A percentile compares a stretch with the other conserved stretches of the same genome.
These are phyloP conservation scores for Plectosphaerella sp. DNA, from an alignment of 2,329 filamentous ascomycete genomes.

Conservation along the genomic window DNA sequence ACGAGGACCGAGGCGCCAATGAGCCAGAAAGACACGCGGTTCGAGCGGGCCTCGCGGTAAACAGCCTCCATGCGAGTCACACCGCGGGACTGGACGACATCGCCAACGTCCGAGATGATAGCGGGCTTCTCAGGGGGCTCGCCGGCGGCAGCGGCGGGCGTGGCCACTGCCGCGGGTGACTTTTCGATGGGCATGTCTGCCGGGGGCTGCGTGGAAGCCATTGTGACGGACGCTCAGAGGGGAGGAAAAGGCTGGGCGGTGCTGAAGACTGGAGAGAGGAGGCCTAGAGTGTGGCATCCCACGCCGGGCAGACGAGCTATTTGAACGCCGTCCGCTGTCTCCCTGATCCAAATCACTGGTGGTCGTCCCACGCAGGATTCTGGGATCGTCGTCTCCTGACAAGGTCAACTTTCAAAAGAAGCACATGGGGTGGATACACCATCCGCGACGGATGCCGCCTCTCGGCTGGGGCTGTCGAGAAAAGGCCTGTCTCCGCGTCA, in stretches of 20 bases:
- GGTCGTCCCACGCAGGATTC: not conserved
- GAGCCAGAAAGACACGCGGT: conserved; percentile 18
- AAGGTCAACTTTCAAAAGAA: not conserved
- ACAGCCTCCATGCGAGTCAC: conserved; percentile 24
- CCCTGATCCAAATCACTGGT: not conserved
- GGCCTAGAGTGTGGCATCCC: not conserved
- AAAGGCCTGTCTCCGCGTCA: not conserved
- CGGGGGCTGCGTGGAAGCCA: not conserved
- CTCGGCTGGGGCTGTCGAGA: not conserved
- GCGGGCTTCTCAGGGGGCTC: not conserved
- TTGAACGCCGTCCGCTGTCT: not conserved
- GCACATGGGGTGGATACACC: not conserved
- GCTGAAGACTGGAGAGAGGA: not conserved
- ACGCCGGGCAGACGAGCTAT: not conserved
- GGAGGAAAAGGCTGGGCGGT: not conserved
- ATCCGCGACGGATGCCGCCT: not conserved
- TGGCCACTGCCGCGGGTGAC: not conserved
- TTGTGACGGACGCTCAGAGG: not conserved
- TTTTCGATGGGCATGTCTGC: not conserved
- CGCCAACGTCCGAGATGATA: conserved; percentile 11
- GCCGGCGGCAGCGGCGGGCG: not conserved
- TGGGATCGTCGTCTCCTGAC: not conserved
- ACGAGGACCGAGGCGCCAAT: conserved; percentile 22
- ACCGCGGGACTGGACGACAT: conserved; percentile 16
- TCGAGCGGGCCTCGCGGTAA: conserved; percentile 19